These are phyloP conservation scores for Kwoniella sp. DNA, from an alignment of 768 basidiomycete species.

Conservation along the genomic window DNA sequence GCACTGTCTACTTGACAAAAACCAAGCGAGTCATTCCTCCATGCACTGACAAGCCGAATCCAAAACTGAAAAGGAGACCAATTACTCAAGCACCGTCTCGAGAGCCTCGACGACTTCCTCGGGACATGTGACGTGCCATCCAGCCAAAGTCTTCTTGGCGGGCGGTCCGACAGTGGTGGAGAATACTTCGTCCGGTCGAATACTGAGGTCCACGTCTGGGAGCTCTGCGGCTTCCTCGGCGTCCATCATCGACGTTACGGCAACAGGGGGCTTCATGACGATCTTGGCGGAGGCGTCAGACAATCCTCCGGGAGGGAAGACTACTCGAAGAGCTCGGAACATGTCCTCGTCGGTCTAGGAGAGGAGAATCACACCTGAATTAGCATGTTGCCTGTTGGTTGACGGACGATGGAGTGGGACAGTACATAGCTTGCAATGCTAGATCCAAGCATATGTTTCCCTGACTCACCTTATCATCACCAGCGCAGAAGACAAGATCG, in stretches of 20 bases:
- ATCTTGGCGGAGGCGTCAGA: constrained; percentile 52
- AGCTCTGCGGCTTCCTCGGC: constrained; percentile 52
- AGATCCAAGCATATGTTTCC: neutral
- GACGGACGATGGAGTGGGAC: too few relatives aligned
- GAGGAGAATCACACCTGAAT: neutral
- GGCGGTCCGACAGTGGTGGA: constrained; percentile 91
- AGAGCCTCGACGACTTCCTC: constrained; percentile 82
- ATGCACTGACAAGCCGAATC: too few relatives aligned
- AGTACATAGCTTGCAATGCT: neutral
- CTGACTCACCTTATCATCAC: constrained; percentile 83
- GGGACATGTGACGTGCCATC: constrained; percentile 89
- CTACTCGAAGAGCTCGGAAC: constrained; percentile 79
- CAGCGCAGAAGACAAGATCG: constrained; percentile 95
- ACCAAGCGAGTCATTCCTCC: too few relatives aligned
- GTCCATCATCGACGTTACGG: constrained; percentile 59
- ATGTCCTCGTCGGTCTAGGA: constrained; percentile 96
- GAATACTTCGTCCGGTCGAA: constrained; percentile 74
- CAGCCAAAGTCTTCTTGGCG: constrained; percentile 80
- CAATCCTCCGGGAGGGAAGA: constrained; percentile 61
- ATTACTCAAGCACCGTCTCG: constrained; percentile 46
- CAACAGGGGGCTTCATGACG: constrained; percentile 60
- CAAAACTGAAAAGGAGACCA: too few relatives aligned
- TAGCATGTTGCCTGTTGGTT: neutral
- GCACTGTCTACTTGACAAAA: too few relatives aligned
- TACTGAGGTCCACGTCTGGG: constrained; percentile 64